Percentiles rank a stretch among this genome's conserved stretches.
phyloP scores from a whole-genome alignment of 257 asterid species.

The Solanum commersonii region DNA sequence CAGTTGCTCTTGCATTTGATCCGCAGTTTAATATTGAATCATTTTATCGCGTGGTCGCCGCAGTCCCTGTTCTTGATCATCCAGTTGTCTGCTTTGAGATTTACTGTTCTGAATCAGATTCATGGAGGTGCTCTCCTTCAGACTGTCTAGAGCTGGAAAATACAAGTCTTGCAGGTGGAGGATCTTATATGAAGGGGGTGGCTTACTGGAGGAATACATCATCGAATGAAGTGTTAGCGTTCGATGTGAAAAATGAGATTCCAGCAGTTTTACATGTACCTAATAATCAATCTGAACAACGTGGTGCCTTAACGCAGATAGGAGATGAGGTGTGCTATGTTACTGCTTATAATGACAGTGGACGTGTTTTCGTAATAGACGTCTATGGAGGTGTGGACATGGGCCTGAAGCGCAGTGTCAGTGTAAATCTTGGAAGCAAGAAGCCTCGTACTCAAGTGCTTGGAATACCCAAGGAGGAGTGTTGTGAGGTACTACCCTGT shows the following conservation, averaged over 20 bases:
- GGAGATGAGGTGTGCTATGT: slow-evolving; percentile 36
- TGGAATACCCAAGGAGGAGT: neutral
- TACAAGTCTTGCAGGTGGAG: neutral
- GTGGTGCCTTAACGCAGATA: slow-evolving; percentile 24
- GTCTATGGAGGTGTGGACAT: slow-evolving; percentile 22
- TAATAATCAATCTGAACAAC: neutral
- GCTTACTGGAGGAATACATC: slow-evolving; percentile 38
- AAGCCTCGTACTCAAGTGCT: neutral
- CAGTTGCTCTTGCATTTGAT: slow-evolving; percentile 34
- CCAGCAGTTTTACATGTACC: slow-evolving; percentile 21
- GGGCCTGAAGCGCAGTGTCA: slow-evolving; percentile 9
- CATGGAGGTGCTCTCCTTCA: slow-evolving; percentile 16
- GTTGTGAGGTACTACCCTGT: slow-evolving; percentile 22
- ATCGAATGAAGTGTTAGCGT: slow-evolving; percentile 18
- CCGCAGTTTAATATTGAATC: slow-evolving; percentile 19
- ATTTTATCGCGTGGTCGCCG: slow-evolving; percentile 19
- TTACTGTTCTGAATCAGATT: slow-evolving; percentile 20
- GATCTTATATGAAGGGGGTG: slow-evolving; percentile 30
- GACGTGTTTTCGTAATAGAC: slow-evolving; percentile 4
- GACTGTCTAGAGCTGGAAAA: slow-evolving; percentile 6
- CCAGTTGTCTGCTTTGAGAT: slow-evolving; percentile 19
- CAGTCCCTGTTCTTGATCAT: slow-evolving; percentile 8
- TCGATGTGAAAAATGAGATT: slow-evolving; percentile 9
- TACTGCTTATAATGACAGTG: neutral
- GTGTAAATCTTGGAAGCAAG: neutral